These are phyloP conservation scores for Leccinellum luteum DNA, from an alignment of 768 basidiomycete genomes.

Conservation along the genomic window DNA sequence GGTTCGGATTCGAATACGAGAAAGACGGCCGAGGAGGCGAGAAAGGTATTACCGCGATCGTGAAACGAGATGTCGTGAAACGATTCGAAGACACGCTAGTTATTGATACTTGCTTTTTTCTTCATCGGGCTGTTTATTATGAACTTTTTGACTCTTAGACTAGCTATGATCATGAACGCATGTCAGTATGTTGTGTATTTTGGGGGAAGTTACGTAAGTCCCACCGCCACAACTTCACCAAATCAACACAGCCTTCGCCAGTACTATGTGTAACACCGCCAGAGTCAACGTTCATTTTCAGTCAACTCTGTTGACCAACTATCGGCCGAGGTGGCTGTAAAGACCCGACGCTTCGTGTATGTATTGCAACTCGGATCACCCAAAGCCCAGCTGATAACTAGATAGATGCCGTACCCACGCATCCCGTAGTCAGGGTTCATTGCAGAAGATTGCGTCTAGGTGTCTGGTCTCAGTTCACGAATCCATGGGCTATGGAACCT, in stretches of 20 bases:
- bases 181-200: neutral
- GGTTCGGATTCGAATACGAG: slow-evolving; percentile 36
- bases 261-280: no score
- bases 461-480: neutral
- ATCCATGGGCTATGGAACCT: no score
- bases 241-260: no score
- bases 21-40: slow-evolving; percentile 50
- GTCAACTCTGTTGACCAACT: neutral
- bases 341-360: neutral
- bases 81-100: neutral
- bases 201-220: no score
- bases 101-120: neutral
- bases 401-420: neutral
- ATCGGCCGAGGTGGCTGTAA: neutral
- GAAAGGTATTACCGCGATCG: slow-evolving; percentile 14
- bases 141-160: neutral
- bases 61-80: slow-evolving; percentile 14
- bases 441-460: neutral
- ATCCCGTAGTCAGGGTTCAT: neutral
- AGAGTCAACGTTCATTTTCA: no score
- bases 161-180: neutral
- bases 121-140: neutral
- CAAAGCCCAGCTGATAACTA: neutral
- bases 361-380: neutral
- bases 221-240: no score